Conservation (phyloP, 129 eudicot genomes). For the Deinandra increscens region DNA sequence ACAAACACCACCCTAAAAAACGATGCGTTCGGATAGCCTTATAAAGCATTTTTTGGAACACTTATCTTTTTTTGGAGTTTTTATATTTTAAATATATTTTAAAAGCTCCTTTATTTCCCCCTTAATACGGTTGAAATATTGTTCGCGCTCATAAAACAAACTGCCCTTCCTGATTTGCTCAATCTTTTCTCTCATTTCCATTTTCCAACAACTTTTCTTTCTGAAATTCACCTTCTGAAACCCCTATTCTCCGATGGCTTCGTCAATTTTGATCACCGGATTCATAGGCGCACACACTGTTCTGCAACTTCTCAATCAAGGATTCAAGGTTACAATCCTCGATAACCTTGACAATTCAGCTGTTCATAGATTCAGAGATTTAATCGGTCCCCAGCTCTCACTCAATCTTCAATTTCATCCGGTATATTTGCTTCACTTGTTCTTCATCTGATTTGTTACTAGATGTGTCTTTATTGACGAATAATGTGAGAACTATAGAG, state of each 20-base stretch:
- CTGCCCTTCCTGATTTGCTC: conserved; percentile 36
- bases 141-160: conserved; percentile 20
- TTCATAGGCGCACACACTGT: conserved; percentile 94
- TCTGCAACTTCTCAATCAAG: conserved; percentile 61
- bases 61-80: too few species aligned
- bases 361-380: conserved; percentile 50
- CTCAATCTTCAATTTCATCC: conserved; percentile 62
- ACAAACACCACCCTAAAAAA: too few species aligned
- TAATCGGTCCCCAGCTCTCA: conserved; percentile 69
- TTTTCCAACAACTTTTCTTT: not conserved
- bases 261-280: conserved; percentile 72
- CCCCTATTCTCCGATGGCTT: conserved; percentile 28
- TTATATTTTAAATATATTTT: too few species aligned
- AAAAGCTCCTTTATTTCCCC: too few species aligned
- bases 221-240: not conserved
- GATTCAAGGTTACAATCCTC: conserved; percentile 69
- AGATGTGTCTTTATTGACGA: conserved; percentile 1
- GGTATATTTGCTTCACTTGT: conserved; percentile 41
- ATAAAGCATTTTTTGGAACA: too few species aligned
- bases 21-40: too few species aligned
- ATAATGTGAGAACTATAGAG: not conserved
- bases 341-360: conserved; percentile 95
- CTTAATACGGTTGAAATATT: too few species aligned
- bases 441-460: not conserved
- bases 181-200: conserved; percentile 15